A percentile compares a stretch with the other conserved stretches of the same genome.
Evolutionary conservation across 2,329 filamentous ascomycete species (phyloP).

Genomic region (Allantophomopsis cytisporea): DNA sequence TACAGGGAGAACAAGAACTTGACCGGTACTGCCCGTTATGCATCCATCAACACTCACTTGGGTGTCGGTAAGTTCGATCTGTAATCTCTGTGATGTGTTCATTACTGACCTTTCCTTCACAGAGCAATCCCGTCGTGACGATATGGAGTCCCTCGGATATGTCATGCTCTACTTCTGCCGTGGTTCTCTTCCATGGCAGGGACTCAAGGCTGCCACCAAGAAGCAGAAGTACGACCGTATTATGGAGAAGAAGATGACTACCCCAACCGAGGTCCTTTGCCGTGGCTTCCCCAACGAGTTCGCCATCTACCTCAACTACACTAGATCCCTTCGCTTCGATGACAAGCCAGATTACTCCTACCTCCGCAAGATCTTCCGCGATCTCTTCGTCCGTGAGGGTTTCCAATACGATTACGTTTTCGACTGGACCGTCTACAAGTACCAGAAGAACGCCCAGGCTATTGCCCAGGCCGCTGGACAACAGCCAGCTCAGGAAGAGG

Average conservation of each 20-base stretch:
- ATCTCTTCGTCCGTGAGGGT: constrained; percentile 94
- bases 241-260: constrained; percentile 99
- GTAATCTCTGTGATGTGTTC: not conserved
- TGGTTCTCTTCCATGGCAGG: constrained; percentile 97
- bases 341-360: constrained; percentile 99
- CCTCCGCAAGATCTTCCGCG: constrained; percentile 99
- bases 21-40: constrained; percentile 96
- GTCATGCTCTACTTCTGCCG: constrained; percentile 99
- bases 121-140: constrained; percentile 97
- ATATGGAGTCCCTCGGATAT: constrained; percentile 98
- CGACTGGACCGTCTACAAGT: constrained; percentile 99
- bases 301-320: constrained; percentile 99
- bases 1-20: constrained; percentile 99
- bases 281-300: constrained; percentile 99
- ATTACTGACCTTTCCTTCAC: constrained; percentile 16
- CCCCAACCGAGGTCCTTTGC: constrained; percentile 94
- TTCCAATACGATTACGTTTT: constrained; percentile 99
- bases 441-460: constrained; percentile 97
- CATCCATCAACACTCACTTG: constrained; percentile 96
- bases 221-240: constrained; percentile 99
- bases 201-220: constrained; percentile 95
- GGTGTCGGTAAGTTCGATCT: constrained; percentile 58
- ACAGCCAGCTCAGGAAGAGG: constrained; percentile 52
- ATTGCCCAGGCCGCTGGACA: constrained; percentile 70
- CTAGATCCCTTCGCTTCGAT: constrained; percentile 93